Base-by-base conservation (phyloP, 1,139 yeast genomes). In the Saccharomyces pastorianus region DNA sequence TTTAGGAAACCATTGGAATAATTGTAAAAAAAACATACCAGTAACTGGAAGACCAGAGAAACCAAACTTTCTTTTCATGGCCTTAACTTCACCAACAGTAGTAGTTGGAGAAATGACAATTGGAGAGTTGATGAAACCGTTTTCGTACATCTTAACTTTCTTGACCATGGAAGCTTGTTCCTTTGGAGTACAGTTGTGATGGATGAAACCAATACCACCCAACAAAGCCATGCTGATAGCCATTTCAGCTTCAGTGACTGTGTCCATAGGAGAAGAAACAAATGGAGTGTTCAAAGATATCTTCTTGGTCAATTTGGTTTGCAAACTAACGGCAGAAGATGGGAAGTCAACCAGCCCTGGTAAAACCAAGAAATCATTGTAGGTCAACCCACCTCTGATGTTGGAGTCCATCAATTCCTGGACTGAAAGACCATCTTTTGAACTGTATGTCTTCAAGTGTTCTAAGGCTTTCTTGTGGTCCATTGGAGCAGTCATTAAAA, bases 11-110 rank as follows among this genome's bases (percentile, higher is more conserved):
- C 23, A 20, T 20, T 20, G 23, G 23, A 20, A 3, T 20, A 20
- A 20, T 20, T 50, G 46, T 47, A 46, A 46, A 46, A 42, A 50
- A 29, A 47, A 90, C 99, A 79, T 88, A 93, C 98, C 97, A 75
- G 99, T 95, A 71, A 93, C 96, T 64, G 99, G 99, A 85, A 90
- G 93, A 54, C 97, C 95, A 64, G 98, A 90, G 74, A 93, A 95
- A 55, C 99, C 99, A 59, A 85, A 82, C 60, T 76, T 66, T 61
- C 76, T 76, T 75, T 86, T 85, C 80, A 89, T 80, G 50, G 71
- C 71, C 75, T 82, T 86, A 63, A 89, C 88, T 68, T 90, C 89
- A 58, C 85, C 89, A 64, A 93, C 95, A 56, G 96, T 85, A 61
- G 76, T 74, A 29, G 75, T 68, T 57, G 96, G 96, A 49, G 85